Percentiles rank a stretch among this genome's conserved stretches.
Evolutionary conservation across 805 yeast genomes (phyloP).

Genomic region (Saturnispora diversa): DNA sequence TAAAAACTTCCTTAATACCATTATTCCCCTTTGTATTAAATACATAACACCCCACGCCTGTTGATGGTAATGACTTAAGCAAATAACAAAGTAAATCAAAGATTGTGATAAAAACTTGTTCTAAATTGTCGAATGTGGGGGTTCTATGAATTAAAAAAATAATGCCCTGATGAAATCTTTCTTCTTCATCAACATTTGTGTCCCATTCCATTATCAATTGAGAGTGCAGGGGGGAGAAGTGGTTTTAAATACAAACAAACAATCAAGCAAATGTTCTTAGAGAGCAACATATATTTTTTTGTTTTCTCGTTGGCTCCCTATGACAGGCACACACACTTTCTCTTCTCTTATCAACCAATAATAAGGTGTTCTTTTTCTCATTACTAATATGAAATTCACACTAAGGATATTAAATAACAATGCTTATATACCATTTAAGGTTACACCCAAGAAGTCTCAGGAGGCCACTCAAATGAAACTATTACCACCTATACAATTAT

Average conservation of each 20-base stretch:
- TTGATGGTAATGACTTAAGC: conserved; percentile 54
- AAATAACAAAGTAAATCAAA: conserved; percentile 57
- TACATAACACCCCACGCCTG: conserved; percentile 69
- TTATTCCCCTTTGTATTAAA: conserved; percentile 37
- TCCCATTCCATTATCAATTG: no score
- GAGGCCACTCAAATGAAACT: conserved; percentile 28
- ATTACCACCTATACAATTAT: conserved; percentile 75
- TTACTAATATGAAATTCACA: conserved; percentile 1
- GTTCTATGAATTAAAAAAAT: conserved; percentile 56
- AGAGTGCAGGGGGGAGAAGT: no score
- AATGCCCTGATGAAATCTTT: conserved; percentile 54
- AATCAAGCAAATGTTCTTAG: no score
- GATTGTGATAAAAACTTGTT: conserved; percentile 43
- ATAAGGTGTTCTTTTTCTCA: not conserved
- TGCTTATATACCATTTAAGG: conserved; percentile 19
- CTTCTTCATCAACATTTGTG: conserved; percentile 22
- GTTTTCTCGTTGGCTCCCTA: no score
- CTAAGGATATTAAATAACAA: not conserved
- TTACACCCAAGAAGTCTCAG: conserved; percentile 22
- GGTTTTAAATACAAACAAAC: no score
- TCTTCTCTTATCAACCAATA: conserved; percentile 6
- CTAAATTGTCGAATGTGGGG: conserved; percentile 33
- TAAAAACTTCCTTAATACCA: conserved; percentile 44
- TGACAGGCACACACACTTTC: no score
- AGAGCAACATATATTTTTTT: no score